Evolutionary conservation across 441 rosid genomes (phyloP), one percentile per base, ranked within the genome.

Genomic region (Bocquillonia castaneifolia): DNA sequence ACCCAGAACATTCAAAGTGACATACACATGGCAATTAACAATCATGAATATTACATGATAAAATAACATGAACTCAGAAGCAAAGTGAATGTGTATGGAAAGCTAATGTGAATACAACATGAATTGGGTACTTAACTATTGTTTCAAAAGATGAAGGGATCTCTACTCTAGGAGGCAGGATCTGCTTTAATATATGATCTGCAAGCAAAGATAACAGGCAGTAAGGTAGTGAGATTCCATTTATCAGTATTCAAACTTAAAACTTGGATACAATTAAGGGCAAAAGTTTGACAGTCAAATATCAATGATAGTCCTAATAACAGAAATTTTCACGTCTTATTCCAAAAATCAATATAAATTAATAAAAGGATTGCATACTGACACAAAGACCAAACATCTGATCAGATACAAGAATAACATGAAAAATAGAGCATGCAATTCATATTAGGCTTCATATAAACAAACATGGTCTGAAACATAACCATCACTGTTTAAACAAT

Each of bases 111-210:
- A 51, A 40, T 5, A 47, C n/a, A n/a, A 42, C 55, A 23, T 48
- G 36, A 66, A 76, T 59, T 77, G 29, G 76, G 79, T 74, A 89
- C 93, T 85, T 80, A 88, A 82, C 97, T 83, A 93, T 86, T 63
- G 98, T 92, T 83, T 92, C 98, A 59, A 92, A 92, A 50, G 97
- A 92, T 45, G 98, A 84, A 68, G 98, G 98, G 47, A 91, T 86
- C 79, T 91, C 97, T 44, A 86, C 85, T 72, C 96, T 93, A 57
- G 82, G 80, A 56, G 97, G 98, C 67, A 91, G 88, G 78, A 91
- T 81, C 80, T 89, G 88, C 91, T 86, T 88, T 82, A 93, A 60
- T 67, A 93, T 76, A 57, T 89, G 88, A 82, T 91, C 98, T 93
- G 83, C 68, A 74, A 79, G 65, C 42, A 55, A 62, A 39, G 50